Conservation (phyloP, 2,329 filamentous ascomycete species). For the Aspergillus cejpii region DNA sequence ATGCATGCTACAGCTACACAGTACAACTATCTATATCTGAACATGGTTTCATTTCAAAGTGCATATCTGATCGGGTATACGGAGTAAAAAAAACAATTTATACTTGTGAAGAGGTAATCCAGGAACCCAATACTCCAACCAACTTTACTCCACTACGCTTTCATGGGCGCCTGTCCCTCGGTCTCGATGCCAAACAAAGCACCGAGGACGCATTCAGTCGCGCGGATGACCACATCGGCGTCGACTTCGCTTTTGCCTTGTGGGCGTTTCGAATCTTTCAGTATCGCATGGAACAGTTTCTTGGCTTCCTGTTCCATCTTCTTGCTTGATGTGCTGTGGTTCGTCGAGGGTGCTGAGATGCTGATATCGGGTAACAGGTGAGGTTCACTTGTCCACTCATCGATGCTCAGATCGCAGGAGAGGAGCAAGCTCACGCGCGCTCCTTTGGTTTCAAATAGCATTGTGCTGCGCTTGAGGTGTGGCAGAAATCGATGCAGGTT, state of each 20-base stretch:
- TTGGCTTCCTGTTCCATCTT: slow-evolving; percentile 37
- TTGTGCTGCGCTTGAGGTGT: slow-evolving; percentile 34
- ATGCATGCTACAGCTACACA: not conserved
- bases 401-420: slow-evolving; percentile 31
- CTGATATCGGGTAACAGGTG: slow-evolving; percentile 34
- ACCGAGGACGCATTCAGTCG: slow-evolving; percentile 31
- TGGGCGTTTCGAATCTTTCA: slow-evolving; percentile 18
- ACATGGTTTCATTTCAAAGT: too few species aligned
- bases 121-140: not conserved
- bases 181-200: slow-evolving; percentile 25
- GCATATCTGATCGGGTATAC: not conserved
- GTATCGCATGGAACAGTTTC: slow-evolving; percentile 33
- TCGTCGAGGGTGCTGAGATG: slow-evolving; percentile 19
- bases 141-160: not conserved
- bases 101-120: not conserved
- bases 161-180: not conserved
- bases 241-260: slow-evolving; percentile 16
- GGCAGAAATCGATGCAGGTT: slow-evolving; percentile 28
- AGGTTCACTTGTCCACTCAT: slow-evolving; percentile 39
- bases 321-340: slow-evolving; percentile 8
- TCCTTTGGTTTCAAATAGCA: slow-evolving; percentile 25
- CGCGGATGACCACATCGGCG: slow-evolving; percentile 28
- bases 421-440: slow-evolving; percentile 23
- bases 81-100: not conserved
- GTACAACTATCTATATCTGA: too few species aligned